Conservation (phyloP, 2,329 filamentous ascomycete species). For the Fusarium palustre region DNA sequence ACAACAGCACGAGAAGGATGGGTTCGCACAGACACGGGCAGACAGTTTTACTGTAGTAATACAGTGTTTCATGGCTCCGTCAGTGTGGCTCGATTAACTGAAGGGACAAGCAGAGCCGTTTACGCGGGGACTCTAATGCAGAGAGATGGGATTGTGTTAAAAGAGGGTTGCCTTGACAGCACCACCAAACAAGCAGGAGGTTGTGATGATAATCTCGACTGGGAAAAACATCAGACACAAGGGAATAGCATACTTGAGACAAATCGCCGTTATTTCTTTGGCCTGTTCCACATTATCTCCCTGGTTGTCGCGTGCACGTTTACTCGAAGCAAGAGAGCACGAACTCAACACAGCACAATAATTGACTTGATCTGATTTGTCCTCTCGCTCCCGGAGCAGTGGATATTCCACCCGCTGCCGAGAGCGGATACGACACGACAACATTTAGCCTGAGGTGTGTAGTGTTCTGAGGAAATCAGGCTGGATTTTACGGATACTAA, state of each 20-base stretch:
- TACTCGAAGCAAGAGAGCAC: background rate
- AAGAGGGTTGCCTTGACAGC: background rate
- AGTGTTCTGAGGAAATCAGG: background rate
- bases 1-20: conserved; percentile 9
- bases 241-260: conserved; percentile 6
- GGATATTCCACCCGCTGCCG: conserved; percentile 26
- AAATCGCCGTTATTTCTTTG: background rate
- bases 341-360: background rate
- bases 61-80: conserved; percentile 15
- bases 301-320: conserved; percentile 15
- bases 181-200: background rate
- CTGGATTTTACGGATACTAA: background rate
- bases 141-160: background rate
- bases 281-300: conserved; percentile 12
- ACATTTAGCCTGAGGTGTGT: conserved; percentile 19
- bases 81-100: background rate
- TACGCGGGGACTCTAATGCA: conserved; percentile 16
- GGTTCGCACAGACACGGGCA: conserved; percentile 30
- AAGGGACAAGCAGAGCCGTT: conserved; percentile 7
- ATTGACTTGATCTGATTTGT: conserved; percentile 4
- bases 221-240: conserved; percentile 4
- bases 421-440: conserved; percentile 37
- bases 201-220: conserved; percentile 19
- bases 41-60: conserved; percentile 5
- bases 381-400: conserved; percentile 30